Base-by-base conservation (phyloP, 768 basidiomycete species). In the Tulasnella sp. region DNA sequence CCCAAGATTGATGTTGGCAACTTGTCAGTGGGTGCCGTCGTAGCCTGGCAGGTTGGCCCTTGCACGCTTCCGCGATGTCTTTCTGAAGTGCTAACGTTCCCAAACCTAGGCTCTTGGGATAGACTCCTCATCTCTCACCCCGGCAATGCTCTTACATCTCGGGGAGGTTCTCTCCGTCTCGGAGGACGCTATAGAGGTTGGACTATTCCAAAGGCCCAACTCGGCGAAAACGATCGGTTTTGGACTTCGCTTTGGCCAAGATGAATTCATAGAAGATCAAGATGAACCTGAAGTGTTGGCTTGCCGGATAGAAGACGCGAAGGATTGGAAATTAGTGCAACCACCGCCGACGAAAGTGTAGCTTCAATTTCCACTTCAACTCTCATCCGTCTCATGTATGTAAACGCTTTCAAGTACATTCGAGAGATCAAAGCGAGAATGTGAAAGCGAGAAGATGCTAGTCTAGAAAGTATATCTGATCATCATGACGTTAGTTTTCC, bases 41-140 rank as follows among this genome's bases (percentile, higher is more conserved):
- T 80, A 1, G 80, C 31, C 20, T 80, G 80, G 80, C 41, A 77
- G 42, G 80, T 80, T 31, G 14, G 74, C 46, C 14, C 54, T 18
- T 48, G 24, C 6, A n/a, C 48, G 1, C 7, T 31, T 20, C 44
- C 24, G 16, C 40, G 7, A 37, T 28, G 41, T 31, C 37, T 42
- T 54, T 20, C 46, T 60, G 50, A 9, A 78, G 4, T 24, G 22
- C 37, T 42, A 6, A 28, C 79, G 28, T 41, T 34, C 12, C 40
- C 31, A 14, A 18, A n/a, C 58, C 34, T 2, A 64, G 80, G 75
- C 60, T 14, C 80, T 80, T 24, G 80, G 58, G n/a, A 80, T 80
- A 31, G 80, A 80, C 80, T 28, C 80, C 9, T 50, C 64, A 16
- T 60, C 74, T 28, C 76, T 80, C 6, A 80, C 80, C 34, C 80